These are phyloP conservation scores for Mucor saturninus DNA, from an alignment of 371 early-diverging fungal genomes.

Conservation along the genomic window DNA sequence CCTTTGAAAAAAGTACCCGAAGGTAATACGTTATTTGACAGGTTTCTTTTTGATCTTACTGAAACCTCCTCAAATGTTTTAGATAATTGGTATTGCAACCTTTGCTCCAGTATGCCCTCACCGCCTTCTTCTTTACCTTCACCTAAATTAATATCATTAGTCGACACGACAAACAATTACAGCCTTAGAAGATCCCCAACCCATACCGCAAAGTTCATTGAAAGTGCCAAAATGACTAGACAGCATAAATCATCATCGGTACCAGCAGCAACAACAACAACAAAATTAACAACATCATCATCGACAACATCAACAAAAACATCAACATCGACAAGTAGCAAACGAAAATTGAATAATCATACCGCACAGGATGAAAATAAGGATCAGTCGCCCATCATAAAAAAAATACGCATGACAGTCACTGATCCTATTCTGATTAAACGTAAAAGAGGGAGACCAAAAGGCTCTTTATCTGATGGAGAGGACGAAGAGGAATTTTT, in stretches of 20 bases:
- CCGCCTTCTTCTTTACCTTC: constrained; percentile 33
- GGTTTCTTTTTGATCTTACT: not conserved
- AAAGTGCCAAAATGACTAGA: constrained; percentile 8
- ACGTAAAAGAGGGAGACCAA: constrained; percentile 2
- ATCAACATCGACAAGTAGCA: too few species aligned
- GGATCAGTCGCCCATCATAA: constrained; percentile 4
- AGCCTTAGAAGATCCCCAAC: constrained; percentile 26
- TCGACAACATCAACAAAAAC: not conserved
- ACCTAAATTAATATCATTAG: constrained; percentile 17
- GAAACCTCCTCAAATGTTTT: constrained; percentile 3
- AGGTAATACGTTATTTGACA: constrained; percentile 30
- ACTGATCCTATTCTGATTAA: not conserved
- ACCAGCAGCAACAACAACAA: not conserved
- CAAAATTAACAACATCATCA: not conserved
- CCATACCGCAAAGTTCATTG: constrained; percentile 21
- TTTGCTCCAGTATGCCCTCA: constrained; percentile 39
- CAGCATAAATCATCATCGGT: not conserved
- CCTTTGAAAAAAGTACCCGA: constrained; percentile 35
- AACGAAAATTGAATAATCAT: too few species aligned
- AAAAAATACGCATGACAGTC: constrained; percentile 24
- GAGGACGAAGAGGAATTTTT: constrained; percentile 29
- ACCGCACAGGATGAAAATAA: not conserved
- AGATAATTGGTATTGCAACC: constrained; percentile 50
- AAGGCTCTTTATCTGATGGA: not conserved
- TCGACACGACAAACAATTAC: constrained; percentile 15